Evolutionary conservation across 2,329 filamentous ascomycete genomes (phyloP), one percentile per base, ranked within the genome.

Genomic region (Lomentospora prolificans): DNA sequence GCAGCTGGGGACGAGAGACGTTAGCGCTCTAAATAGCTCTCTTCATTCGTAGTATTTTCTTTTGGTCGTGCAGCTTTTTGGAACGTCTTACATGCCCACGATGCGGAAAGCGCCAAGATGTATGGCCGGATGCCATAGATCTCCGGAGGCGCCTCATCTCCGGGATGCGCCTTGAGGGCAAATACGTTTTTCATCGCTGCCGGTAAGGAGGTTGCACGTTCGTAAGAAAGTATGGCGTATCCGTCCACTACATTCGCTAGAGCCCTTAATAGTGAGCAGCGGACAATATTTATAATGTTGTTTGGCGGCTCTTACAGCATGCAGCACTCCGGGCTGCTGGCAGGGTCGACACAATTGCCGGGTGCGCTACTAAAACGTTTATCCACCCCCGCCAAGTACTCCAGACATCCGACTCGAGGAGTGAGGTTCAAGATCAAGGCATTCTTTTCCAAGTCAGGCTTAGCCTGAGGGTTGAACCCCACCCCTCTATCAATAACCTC

Each of bases 111-210:
- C 19, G 51, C 51, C n/a, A 53, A 28, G 17, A 53, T 10, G 17
- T 53, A 53, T 28, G 36, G 36, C 36, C 36, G 36, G n/a, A 41
- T 41, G n/a, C 36, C 36, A 17, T 41, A 41, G n/a, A 41, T 17
- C 17, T 53, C n/a, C 31, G 31, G 52, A 6, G 52, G 52, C 14
- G 52, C 52, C 52, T 54, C 52, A 25, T 54, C 52, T 3, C 52
- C 52, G 17, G 52, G 14, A 19, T 17, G 33, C 10, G 44, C 52
- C 27, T 54, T 54, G 31, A 54, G 52, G 9, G 33, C 31, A 6
- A 54, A 48, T 6, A 51, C 4, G 36, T 41, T 41, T 17, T 17
- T 41, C 36, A 41, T 41, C 4, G n/a, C n/a, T n/a, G n/a, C n/a
- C n/a, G n/a, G n/a, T n/a, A n/a, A n/a, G n/a, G n/a, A n/a, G n/a